These are phyloP conservation scores for Annulohypoxylon bovei DNA, from an alignment of 495 filamentous ascomycete species.

Conservation along the genomic window DNA sequence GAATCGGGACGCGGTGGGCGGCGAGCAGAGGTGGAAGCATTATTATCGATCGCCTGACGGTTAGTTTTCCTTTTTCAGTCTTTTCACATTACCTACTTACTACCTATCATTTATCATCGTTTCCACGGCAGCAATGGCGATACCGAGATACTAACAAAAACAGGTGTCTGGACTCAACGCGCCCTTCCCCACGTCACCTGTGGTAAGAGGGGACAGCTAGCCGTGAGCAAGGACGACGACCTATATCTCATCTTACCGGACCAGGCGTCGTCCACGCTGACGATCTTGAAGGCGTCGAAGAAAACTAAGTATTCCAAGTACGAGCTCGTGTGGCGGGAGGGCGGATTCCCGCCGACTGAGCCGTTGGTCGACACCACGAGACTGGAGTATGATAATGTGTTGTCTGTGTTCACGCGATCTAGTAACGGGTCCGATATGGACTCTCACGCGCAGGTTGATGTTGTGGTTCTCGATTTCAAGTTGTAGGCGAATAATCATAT, in stretches of 20 bases:
- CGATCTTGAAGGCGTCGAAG: conserved; percentile 47
- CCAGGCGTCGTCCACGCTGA: conserved; percentile 34
- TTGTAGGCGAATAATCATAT: conserved; percentile 25
- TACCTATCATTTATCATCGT: not conserved
- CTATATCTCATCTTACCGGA: conserved; percentile 53
- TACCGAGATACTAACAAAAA: not conserved
- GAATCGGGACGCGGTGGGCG: conserved; percentile 52
- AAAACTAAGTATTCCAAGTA: conserved; percentile 41
- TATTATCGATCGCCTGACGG: conserved; percentile 53
- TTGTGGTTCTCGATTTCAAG: conserved; percentile 53
- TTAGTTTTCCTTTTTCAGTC: conserved; percentile 32
- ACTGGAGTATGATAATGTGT: conserved; percentile 47
- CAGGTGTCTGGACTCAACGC: conserved; percentile 47
- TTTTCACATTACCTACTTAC: not conserved
- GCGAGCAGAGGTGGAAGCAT: conserved; percentile 55
- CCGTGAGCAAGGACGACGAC: conserved; percentile 48
- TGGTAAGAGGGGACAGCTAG: conserved; percentile 49
- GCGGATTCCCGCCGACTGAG: conserved; percentile 47
- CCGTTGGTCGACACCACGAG: conserved; percentile 52
- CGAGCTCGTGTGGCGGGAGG: conserved; percentile 47
- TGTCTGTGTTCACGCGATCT: conserved; percentile 51
- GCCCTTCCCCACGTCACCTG: conserved; percentile 41
- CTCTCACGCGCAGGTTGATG: conserved; percentile 28
- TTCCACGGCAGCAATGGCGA: not conserved
- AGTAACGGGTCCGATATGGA: conserved; percentile 10